phyloP scores from a whole-genome alignment of 345 rosid species.

The Turritis glabra region DNA sequence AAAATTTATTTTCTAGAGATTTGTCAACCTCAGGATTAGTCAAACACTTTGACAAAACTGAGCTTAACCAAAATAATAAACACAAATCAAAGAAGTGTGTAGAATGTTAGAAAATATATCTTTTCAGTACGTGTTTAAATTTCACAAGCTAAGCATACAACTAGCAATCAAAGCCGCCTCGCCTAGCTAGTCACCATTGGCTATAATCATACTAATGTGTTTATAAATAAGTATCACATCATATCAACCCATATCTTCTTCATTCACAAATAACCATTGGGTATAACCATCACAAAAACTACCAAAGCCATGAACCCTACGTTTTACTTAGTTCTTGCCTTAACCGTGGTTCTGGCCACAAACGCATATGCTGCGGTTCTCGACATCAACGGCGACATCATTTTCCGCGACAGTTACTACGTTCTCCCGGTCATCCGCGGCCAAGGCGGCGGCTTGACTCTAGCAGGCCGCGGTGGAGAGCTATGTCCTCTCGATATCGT shows the following conservation, averaged over 20 bases:
- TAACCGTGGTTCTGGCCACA: conserved; percentile 9
- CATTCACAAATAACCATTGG: background rate
- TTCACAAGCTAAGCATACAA: conserved; percentile 1
- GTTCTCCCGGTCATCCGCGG: conserved; percentile 39
- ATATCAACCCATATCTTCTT: conserved; percentile 4
- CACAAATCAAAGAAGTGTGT: background rate
- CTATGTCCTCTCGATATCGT: conserved; percentile 26
- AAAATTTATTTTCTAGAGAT: background rate
- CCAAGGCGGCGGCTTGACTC: conserved; percentile 34
- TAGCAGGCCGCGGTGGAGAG: conserved; percentile 31
- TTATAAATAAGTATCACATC: conserved; percentile 18
- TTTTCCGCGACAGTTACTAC: conserved; percentile 30
- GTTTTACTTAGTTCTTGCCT: conserved; percentile 24
- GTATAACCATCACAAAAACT: background rate
- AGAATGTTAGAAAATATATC: background rate
- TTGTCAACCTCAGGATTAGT: background rate
- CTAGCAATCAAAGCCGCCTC: conserved; percentile 2
- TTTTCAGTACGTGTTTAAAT: no score
- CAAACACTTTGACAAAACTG: background rate
- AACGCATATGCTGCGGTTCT: conserved; percentile 14
- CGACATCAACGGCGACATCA: conserved; percentile 29
- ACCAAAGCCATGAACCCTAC: conserved; percentile 25
- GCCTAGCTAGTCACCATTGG: background rate
- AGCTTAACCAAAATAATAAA: background rate
- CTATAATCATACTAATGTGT: background rate